Conservation (phyloP, 2,329 filamentous ascomycete species). For the Talaromyces sp. region DNA sequence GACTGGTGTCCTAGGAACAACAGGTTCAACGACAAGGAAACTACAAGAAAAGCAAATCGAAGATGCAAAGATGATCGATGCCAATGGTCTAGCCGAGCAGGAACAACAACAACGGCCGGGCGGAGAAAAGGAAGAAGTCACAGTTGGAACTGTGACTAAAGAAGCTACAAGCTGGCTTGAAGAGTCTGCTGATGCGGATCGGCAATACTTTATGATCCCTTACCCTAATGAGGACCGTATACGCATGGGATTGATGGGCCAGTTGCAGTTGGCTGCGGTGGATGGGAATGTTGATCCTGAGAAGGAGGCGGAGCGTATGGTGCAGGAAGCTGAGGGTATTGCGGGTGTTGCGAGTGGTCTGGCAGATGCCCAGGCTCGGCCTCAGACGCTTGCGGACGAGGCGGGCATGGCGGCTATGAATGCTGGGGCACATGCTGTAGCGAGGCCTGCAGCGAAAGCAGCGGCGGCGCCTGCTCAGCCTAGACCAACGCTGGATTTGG, state of each 20-base stretch:
- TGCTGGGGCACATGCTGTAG: constrained; percentile 29
- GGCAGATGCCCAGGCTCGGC: constrained; percentile 41
- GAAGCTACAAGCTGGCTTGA: constrained; percentile 44
- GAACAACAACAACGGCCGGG: background rate
- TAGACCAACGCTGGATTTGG: constrained; percentile 45
- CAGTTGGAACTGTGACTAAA: constrained; percentile 41
- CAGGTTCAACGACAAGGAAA: constrained; percentile 24
- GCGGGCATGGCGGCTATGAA: constrained; percentile 36
- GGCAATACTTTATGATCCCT: constrained; percentile 43
- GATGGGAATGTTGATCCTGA: constrained; percentile 62
- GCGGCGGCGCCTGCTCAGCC: constrained; percentile 31
- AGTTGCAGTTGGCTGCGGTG: constrained; percentile 43
- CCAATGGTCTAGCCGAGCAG: constrained; percentile 26
- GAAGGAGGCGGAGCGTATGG: constrained; percentile 43
- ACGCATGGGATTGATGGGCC: constrained; percentile 47
- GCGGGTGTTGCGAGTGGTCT: constrained; percentile 43
- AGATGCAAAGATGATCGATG: constrained; percentile 38
- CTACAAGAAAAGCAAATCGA: constrained; percentile 24
- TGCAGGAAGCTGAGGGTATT: constrained; percentile 58
- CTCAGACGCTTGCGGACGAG: constrained; percentile 35
- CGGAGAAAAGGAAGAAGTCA: constrained; percentile 24
- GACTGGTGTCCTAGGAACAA: constrained; percentile 22
- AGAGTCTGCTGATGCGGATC: constrained; percentile 41
- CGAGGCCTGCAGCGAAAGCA: constrained; percentile 14
- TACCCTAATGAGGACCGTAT: constrained; percentile 48